Evolutionary conservation across 2,329 filamentous ascomycete genomes (phyloP).

Genomic region (Alternaria ethzedia): DNA sequence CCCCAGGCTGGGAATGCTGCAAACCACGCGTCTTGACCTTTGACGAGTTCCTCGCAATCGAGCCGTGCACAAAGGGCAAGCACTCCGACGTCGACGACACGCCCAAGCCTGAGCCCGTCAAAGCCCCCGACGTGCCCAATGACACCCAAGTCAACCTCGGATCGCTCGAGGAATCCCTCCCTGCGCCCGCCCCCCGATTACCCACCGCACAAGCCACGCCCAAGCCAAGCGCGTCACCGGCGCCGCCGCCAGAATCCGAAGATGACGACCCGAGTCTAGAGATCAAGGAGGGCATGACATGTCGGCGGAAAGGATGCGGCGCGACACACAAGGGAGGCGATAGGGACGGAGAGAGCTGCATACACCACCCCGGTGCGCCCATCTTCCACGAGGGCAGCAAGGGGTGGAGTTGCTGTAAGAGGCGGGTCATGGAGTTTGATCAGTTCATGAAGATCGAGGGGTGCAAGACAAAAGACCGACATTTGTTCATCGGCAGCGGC

Average conservation of each 20-base stretch:
- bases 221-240: conserved; percentile 32
- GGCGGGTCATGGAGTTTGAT: conserved; percentile 93
- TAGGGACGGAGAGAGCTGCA: conserved; percentile 75
- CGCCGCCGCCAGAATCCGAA: conserved; percentile 65
- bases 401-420: conserved; percentile 96
- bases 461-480: conserved; percentile 79
- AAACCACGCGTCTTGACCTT: conserved; percentile 96
- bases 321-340: conserved; percentile 63
- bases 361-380: conserved; percentile 86
- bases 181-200: conserved; percentile 40
- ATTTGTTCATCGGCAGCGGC: conserved; percentile 83
- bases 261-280: conserved; percentile 80
- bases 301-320: conserved; percentile 79
- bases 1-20: conserved; percentile 97
- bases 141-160: conserved; percentile 42
- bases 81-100: conserved; percentile 87
- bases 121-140: conserved; percentile 54
- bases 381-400: conserved; percentile 99
- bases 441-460: conserved; percentile 96
- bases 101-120: conserved; percentile 58
- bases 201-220: conserved; percentile 40
- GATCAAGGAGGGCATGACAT: conserved; percentile 76
- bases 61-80: conserved; percentile 89
- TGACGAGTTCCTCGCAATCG: conserved; percentile 93
- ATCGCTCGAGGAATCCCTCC: conserved; percentile 38